phyloP scores from a whole-genome alignment of 2,329 filamentous ascomycete species.

The Pseudofabraea citricarpa region DNA sequence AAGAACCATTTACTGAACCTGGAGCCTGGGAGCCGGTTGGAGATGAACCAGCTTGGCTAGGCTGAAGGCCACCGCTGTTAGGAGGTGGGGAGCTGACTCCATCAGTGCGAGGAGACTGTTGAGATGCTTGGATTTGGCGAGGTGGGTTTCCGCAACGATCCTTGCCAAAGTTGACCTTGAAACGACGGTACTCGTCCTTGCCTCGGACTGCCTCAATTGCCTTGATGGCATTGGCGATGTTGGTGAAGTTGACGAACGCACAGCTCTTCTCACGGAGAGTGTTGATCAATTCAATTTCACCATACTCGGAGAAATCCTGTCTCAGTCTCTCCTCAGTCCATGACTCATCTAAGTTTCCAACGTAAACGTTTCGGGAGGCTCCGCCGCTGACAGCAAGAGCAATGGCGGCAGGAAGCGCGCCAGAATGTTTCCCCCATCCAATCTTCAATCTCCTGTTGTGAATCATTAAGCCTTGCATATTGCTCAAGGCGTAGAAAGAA shows the following conservation, averaged over 20 bases:
- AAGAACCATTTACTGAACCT: slow-evolving; percentile 37
- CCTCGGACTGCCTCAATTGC: slow-evolving; percentile 93
- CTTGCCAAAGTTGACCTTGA: slow-evolving; percentile 99
- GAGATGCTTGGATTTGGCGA: slow-evolving; percentile 67
- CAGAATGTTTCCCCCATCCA: slow-evolving; percentile 98
- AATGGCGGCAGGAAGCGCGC: slow-evolving; percentile 90
- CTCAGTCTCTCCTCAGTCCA: slow-evolving; percentile 95
- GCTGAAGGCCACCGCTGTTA: slow-evolving; percentile 26
- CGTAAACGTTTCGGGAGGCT: slow-evolving; percentile 96
- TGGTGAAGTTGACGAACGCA: slow-evolving; percentile 99
- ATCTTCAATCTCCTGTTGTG: slow-evolving; percentile 98
- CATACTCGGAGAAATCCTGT: slow-evolving; percentile 95
- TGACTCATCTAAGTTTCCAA: slow-evolving; percentile 93
- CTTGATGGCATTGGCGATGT: slow-evolving; percentile 99
- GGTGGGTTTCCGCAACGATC: slow-evolving; percentile 96
- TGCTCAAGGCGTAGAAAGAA: slow-evolving; percentile 96
- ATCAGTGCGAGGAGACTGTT: slow-evolving; percentile 62
- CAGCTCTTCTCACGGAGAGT: slow-evolving; percentile 97
- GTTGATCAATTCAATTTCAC: slow-evolving; percentile 97
- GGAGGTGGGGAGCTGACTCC: slow-evolving; percentile 51
- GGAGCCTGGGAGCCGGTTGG: slow-evolving; percentile 38
- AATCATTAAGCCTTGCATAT: slow-evolving; percentile 97
- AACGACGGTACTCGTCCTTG: slow-evolving; percentile 93
- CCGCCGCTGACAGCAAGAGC: slow-evolving; percentile 93
- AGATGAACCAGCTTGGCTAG: slow-evolving; percentile 26